A percentile compares a stretch with the other conserved stretches of the same genome.
phyloP scores from a whole-genome alignment of 1,284 basidiomycete genomes.

The Heliocybe sulcata region DNA sequence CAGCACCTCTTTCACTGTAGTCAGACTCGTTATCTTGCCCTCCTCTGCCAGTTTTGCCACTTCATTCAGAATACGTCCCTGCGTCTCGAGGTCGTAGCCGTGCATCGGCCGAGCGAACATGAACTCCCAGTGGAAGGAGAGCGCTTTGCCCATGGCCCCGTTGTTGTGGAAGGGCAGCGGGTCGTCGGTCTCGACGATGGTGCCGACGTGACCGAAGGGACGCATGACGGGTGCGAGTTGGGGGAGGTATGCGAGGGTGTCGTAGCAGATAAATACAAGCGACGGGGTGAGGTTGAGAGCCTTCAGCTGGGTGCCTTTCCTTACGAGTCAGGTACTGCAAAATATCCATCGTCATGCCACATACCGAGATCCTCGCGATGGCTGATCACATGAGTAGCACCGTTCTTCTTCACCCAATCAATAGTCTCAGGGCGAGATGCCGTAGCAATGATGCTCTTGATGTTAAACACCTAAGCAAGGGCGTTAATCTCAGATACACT shows the following conservation, averaged over 20 bases:
- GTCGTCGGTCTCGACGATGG: not conserved
- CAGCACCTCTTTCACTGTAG: not conserved
- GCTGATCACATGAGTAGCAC: conserved; percentile 1
- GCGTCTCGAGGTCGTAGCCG: not conserved
- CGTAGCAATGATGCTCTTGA: not conserved
- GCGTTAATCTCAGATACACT: not conserved
- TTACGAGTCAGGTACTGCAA: not conserved
- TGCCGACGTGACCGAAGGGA: not conserved
- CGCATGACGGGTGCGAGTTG: not conserved
- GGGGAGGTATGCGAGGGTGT: not conserved
- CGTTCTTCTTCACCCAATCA: conserved; percentile 1
- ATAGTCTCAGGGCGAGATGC: not conserved
- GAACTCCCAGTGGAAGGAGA: conserved; percentile 4
- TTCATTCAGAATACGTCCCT: not conserved
- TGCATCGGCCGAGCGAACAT: not conserved
- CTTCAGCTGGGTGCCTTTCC: not conserved
- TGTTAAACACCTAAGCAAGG: not conserved
- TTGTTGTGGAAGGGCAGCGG: not conserved
- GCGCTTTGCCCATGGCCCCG: not conserved
- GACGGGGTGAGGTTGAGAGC: not conserved
- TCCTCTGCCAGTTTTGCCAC: not conserved
- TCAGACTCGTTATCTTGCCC: not conserved
- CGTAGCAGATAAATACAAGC: conserved; percentile 1
- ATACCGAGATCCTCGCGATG: conserved; percentile 1
- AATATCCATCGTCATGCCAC: too few species aligned